Conservation (phyloP, 73 alveolate species). For the Paramecium primaurelia region DNA sequence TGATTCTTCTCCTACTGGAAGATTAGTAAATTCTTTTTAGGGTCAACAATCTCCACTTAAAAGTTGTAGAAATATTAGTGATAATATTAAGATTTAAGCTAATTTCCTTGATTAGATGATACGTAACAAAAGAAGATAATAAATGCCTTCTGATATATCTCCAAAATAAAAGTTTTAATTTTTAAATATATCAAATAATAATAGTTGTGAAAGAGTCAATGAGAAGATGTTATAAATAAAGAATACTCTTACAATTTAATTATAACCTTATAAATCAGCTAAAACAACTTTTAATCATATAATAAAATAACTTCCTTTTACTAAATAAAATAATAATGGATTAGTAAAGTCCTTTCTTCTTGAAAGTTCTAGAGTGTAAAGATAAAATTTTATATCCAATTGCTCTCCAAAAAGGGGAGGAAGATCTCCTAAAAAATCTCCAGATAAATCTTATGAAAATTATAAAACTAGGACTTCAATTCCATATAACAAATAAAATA, state of each 20-base stretch:
- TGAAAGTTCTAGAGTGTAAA: background rate
- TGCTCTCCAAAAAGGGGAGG: background rate
- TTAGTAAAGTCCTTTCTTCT: background rate
- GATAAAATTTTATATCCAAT: background rate
- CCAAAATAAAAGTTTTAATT: background rate
- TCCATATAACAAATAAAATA: background rate
- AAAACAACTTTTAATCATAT: background rate
- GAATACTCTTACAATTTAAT: background rate
- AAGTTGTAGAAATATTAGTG: background rate
- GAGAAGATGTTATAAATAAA: background rate
- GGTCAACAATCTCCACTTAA: background rate
- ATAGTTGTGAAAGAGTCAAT: background rate
- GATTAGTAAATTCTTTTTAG: background rate
- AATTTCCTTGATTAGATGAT: slow-evolving; percentile 15
- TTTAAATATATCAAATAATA: background rate
- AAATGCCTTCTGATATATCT: background rate
- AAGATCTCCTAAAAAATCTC: slow-evolving; percentile 15
- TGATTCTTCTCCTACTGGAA: slow-evolving; percentile 30
- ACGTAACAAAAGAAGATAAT: background rate
- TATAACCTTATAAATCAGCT: slow-evolving; percentile 38
- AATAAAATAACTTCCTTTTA: background rate
- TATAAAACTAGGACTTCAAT: background rate
- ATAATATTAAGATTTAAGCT: background rate
- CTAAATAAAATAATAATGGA: background rate
- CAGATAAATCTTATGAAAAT: background rate